Conservation (phyloP, 768 basidiomycete species). For the Hemileccinum impolitum region DNA sequence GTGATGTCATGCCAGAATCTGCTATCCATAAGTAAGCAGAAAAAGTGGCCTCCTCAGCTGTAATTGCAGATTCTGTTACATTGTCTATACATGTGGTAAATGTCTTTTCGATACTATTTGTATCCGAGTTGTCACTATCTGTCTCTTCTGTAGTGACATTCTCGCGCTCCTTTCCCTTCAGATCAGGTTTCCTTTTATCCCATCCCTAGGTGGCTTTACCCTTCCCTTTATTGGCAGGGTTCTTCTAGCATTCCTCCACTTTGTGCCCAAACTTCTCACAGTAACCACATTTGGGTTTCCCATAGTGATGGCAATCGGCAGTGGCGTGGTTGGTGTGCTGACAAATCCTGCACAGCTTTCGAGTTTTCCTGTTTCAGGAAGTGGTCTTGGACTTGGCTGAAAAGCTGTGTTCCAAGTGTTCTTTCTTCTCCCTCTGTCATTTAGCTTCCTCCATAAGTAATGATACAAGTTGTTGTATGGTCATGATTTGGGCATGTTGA, state of each 20-base stretch:
- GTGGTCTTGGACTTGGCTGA: too few relatives aligned
- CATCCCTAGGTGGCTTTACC: not conserved
- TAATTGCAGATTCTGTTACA: too few relatives aligned
- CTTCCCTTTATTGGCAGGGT: not conserved
- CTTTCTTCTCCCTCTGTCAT: not conserved
- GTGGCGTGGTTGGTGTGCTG: too few relatives aligned
- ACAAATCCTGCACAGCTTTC: not conserved
- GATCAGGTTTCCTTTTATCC: not conserved
- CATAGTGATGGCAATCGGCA: not conserved
- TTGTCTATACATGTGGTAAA: not conserved
- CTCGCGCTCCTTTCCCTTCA: not conserved
- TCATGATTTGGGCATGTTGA: too few relatives aligned
- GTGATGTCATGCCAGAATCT: not conserved
- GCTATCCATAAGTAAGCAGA: slow-evolving; percentile 9
- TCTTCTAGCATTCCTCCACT: not conserved
- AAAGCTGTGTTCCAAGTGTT: too few relatives aligned
- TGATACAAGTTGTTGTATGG: not conserved
- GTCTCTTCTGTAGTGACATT: too few relatives aligned
- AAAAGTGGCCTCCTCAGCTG: not conserved
- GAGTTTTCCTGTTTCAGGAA: too few relatives aligned
- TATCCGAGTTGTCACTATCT: not conserved
- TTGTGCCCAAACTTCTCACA: slow-evolving; percentile 2
- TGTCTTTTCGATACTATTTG: not conserved
- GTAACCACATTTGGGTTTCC: not conserved
- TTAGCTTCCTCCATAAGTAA: not conserved